phyloP scores from a whole-genome alignment of 805 yeast genomes.

The Millerozyma acaciae region DNA sequence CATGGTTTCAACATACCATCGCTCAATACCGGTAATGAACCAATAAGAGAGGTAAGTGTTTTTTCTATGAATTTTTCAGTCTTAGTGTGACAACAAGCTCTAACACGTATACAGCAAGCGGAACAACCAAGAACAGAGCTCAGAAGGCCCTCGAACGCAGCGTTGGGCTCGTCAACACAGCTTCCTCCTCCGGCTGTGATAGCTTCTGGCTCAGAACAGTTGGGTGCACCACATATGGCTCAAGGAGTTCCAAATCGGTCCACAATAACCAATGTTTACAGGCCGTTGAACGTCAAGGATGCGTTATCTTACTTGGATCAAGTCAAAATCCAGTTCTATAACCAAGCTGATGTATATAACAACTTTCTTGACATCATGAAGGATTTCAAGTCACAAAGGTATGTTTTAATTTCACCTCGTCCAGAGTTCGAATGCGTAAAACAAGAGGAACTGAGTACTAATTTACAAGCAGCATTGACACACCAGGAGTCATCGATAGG shows the following conservation, averaged over 20 bases:
- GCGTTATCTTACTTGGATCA: slow-evolving; percentile 94
- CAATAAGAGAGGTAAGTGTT: slow-evolving; percentile 20
- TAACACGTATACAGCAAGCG: neutral
- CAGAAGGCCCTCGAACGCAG: slow-evolving; percentile 24
- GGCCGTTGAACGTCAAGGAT: slow-evolving; percentile 92
- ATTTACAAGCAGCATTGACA: slow-evolving; percentile 69
- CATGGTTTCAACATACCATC: slow-evolving; percentile 49
- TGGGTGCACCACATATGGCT: slow-evolving; percentile 13
- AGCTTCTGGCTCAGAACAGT: slow-evolving; percentile 14
- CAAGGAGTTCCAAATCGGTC: slow-evolving; percentile 41
- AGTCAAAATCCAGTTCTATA: slow-evolving; percentile 86
- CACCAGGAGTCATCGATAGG: slow-evolving; percentile 97
- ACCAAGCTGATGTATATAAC: slow-evolving; percentile 94
- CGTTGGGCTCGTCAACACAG: slow-evolving; percentile 14
- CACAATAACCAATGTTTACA: slow-evolving; percentile 44
- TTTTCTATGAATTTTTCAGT: neutral
- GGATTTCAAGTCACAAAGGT: slow-evolving; percentile 92
- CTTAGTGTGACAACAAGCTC: too few species aligned
- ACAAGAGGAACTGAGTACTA: neutral
- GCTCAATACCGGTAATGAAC: slow-evolving; percentile 35
- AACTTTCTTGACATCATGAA: slow-evolving; percentile 97
- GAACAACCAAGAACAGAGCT: slow-evolving; percentile 15
- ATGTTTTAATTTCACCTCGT: too few species aligned
- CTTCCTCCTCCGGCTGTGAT: slow-evolving; percentile 27
- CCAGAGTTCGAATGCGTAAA: too few species aligned